phyloP scores from a whole-genome alignment of 768 basidiomycete species.

The Coprinopsis cinerea region DNA sequence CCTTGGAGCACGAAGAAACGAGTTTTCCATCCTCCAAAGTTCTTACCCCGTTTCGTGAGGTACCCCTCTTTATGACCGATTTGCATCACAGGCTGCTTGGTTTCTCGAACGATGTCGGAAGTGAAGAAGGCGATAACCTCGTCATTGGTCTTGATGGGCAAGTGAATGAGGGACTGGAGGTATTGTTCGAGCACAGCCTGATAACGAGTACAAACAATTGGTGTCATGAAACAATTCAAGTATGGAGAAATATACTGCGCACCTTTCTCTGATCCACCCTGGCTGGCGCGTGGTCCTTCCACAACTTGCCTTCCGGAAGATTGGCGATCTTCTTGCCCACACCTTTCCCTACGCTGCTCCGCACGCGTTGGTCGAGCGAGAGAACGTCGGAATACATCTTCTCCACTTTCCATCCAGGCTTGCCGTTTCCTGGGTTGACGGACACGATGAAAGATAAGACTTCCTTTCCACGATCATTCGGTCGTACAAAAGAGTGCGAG shows the following conservation, averaged over 20 bases:
- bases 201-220: conserved; percentile 1
- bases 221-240: conserved; percentile 6
- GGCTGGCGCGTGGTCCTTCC: conserved; percentile 96
- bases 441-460: conserved; percentile 82
- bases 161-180: conserved; percentile 72
- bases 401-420: conserved; percentile 78
- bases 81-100: conserved; percentile 72
- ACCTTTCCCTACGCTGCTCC: conserved; percentile 58
- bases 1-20: conserved; percentile 93
- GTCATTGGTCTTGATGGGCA: conserved; percentile 82
- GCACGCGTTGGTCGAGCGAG: conserved; percentile 76
- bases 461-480: conserved; percentile 90
- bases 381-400: conserved; percentile 93
- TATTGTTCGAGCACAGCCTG: conserved; percentile 80
- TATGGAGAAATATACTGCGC: conserved; percentile 18
- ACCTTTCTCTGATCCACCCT: conserved; percentile 97
- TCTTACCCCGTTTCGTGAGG: conserved; percentile 93
- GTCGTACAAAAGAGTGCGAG: conserved; percentile 75
- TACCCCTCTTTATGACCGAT: conserved; percentile 91
- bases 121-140: conserved; percentile 91
- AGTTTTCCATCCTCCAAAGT: conserved; percentile 97
- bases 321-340: conserved; percentile 72
- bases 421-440: conserved; percentile 66
- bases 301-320: conserved; percentile 88
- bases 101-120: conserved; percentile 76